A percentile compares a stretch with the other conserved stretches of the same genome.
Evolutionary conservation across 805 yeast genomes (phyloP).

Genomic region (Metschnikowia borealis): DNA sequence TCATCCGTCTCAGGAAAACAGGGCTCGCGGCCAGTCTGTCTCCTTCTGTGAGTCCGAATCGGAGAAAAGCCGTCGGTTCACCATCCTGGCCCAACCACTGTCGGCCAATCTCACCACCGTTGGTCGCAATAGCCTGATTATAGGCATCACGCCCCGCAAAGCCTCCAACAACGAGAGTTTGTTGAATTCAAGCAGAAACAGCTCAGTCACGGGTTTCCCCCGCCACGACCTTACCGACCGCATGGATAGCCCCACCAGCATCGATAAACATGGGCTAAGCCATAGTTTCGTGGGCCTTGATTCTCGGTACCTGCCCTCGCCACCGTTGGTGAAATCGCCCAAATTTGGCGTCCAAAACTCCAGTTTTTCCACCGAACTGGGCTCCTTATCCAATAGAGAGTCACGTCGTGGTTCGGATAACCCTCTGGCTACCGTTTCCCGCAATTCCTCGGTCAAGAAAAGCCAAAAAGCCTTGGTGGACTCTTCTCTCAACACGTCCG

Average conservation of each 20-base stretch:
- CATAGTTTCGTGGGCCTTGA: constrained; percentile 4
- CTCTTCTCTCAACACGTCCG: constrained; percentile 52
- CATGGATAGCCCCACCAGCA: constrained; percentile 9
- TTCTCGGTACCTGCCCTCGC: constrained; percentile 10
- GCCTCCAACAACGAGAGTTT: constrained; percentile 9
- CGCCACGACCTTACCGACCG: constrained; percentile 6
- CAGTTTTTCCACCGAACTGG: background rate
- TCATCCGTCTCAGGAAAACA: constrained; percentile 5
- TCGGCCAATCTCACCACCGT: constrained; percentile 20
- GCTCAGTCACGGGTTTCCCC: constrained; percentile 10
- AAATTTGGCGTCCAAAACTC: background rate
- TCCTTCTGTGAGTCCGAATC: constrained; percentile 35
- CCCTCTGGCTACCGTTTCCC: constrained; percentile 8
- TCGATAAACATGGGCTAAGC: background rate
- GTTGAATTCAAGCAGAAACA: constrained; percentile 6
- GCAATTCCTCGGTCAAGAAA: constrained; percentile 21
- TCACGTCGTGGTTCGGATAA: constrained; percentile 16
- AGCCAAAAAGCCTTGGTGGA: constrained; percentile 52
- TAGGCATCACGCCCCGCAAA: constrained; percentile 10
- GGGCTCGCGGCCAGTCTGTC: constrained; percentile 20
- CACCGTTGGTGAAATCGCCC: constrained; percentile 8
- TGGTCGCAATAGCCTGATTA: constrained; percentile 10
- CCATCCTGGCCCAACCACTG: constrained; percentile 43
- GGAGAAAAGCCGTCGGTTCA: constrained; percentile 38
- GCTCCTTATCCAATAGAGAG: constrained; percentile 4